Base-by-base conservation (phyloP, 495 filamentous ascomycete species). In the Recurvomyces mirabilis region DNA sequence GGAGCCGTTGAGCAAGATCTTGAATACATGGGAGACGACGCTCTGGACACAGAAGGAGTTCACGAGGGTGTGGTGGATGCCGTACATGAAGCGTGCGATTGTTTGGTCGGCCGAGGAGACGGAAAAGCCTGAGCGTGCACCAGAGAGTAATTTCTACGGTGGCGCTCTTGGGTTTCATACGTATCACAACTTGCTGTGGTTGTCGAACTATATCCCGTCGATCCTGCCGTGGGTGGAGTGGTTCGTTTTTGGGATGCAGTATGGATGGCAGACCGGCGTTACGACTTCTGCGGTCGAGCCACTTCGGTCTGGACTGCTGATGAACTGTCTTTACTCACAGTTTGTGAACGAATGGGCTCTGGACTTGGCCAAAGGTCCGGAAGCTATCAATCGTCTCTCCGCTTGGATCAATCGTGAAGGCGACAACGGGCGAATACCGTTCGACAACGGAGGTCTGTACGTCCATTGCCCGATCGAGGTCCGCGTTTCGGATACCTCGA, bases 311-410 rank as follows among this genome's bases (percentile, higher is more conserved):
- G 93, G 87, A 7, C 70, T 98, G 44, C 68, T 94, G 33, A 87
- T 98, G 83, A 88, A 98, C 62, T 98, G 91, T 60, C 73, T 95
- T 14, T 98, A 93, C 65, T 87, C 80, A 17, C 91, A 98, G 60
- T 93, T 86, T 54, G 91, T 98, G 34, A 94, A 98, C 59, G 91
- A 98, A 59, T 98, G 91, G 91, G 88, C 89, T 4, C 73, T 98
- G 37, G 91, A 91, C 5, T 65, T 98, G n/a, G 64, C 76, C 51
- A 79, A 82, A 47, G 91, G 93, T 0, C 91, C 91, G 14, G 89
- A 94, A 60, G 86, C 88, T 2, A 78, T 98, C 22, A 72, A 64
- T 21, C 80, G 91, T 20, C 71, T 98, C 15, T 79, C 78, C 21
- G 77, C 82, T 22, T 98, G 91, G 91, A 66, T 98, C 37, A 74